phyloP scores from a whole-genome alignment of 257 asterid species.

The Jaltomata sinuosa region DNA sequence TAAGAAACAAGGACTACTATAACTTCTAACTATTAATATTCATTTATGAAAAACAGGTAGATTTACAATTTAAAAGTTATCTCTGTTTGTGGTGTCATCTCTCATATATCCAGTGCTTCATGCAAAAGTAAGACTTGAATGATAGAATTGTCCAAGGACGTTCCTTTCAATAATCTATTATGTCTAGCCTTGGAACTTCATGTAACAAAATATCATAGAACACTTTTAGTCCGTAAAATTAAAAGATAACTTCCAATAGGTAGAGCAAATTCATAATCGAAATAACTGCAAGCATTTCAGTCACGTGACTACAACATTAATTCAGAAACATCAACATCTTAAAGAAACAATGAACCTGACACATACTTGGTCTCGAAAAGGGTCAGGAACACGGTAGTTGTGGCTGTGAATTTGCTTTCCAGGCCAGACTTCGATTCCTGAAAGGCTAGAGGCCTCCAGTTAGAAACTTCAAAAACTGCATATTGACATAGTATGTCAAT shows the following conservation, averaged over 20 bases:
- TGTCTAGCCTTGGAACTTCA: background rate
- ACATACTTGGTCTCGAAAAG: conserved; percentile 73
- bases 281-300: background rate
- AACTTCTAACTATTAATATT: background rate
- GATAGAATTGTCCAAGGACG: background rate
- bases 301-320: background rate
- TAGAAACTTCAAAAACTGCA: conserved; percentile 1
- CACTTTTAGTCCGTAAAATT: background rate
- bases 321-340: background rate
- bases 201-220: background rate
- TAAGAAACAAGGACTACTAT: background rate
- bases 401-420: conserved; percentile 96
- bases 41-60: background rate
- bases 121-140: background rate
- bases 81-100: background rate
- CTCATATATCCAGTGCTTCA: background rate
- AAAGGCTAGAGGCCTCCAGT: background rate
- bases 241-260: background rate
- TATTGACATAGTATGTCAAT: background rate
- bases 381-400: conserved; percentile 88
- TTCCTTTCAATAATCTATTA: background rate
- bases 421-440: conserved; percentile 86
- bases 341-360: conserved; percentile 22
- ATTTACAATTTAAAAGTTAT: background rate
- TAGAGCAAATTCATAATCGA: background rate